phyloP scores from a whole-genome alignment of 2,329 filamentous ascomycete species.

The Exophiala calicioides region DNA sequence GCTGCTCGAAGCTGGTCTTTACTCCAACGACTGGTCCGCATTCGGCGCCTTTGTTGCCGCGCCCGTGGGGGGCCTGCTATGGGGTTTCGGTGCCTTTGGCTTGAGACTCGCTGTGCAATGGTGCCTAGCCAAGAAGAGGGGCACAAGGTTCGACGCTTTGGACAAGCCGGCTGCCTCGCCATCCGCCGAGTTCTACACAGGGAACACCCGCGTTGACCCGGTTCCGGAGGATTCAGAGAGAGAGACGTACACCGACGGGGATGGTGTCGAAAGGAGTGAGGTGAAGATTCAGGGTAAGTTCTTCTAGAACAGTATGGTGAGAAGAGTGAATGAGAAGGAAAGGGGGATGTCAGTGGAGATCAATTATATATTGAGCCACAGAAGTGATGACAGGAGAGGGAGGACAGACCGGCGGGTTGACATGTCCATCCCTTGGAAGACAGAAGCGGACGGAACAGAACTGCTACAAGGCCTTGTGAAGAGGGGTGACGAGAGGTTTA shows the following conservation, averaged over 20 bases:
- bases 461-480: no score
- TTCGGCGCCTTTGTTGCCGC: slow-evolving; percentile 81
- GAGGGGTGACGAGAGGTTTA: no score
- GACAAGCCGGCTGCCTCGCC: slow-evolving; percentile 54
- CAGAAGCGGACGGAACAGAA: no score
- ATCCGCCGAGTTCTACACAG: slow-evolving; percentile 29
- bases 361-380: no score
- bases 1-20: slow-evolving; percentile 71
- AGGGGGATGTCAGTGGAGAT: not conserved
- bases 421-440: no score
- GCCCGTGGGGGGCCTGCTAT: slow-evolving; percentile 72
- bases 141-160: slow-evolving; percentile 65
- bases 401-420: no score
- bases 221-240: slow-evolving; percentile 12
- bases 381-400: no score
- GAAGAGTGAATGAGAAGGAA: not conserved
- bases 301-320: slow-evolving; percentile 18
- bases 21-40: slow-evolving; percentile 74
- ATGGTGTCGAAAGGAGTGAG: slow-evolving; percentile 29
- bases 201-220: slow-evolving; percentile 3
- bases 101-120: slow-evolving; percentile 63
- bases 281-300: slow-evolving; percentile 31
- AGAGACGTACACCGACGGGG: slow-evolving; percentile 20
- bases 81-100: slow-evolving; percentile 64
- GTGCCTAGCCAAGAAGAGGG: slow-evolving; percentile 57